Base-by-base conservation (phyloP, 2,329 filamentous ascomycete genomes). In the Venturia nashicola region DNA sequence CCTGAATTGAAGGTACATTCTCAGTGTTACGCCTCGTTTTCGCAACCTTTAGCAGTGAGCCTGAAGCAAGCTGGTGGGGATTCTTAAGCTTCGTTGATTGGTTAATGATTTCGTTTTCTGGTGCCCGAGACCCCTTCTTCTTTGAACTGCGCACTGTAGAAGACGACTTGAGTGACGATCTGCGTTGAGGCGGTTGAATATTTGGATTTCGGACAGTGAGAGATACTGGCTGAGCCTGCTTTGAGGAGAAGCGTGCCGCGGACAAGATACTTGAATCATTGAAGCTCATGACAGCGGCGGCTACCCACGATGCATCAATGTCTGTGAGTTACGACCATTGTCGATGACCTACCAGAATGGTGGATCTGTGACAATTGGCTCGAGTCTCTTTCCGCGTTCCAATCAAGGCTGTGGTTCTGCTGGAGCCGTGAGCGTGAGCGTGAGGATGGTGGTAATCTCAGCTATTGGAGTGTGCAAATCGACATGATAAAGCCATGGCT, bases 151-250 rank as follows among this genome's bases (percentile, higher is more conserved):
- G 27, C 27, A 36, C 27, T 36, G n/a, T 18, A 36, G 59, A 39
- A 2, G 39, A 44, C 5, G 51, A 34, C 51, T 57, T 63, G 27
- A 63, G 61, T n/a, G 61, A 63, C 20, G 61, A 63, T 12, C 23
- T 54, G 11, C 61, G 46, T 43, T 57, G 27, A 32, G 46, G 61
- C 16, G 61, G 61, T 8, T 46, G 61, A 27, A 42, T 32, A 23
- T 63, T 63, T 18, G 34, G 61, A 42, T 63, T 46, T n/a, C 61
- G 46, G 23, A 59, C 61, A n/a, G 32, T 51, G 36, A 63, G 61
- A 20, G 61, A 63, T 5, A 57, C 40, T 60, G 59, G 36, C 39
- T 34, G 42, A 1, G 59, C 43, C 18, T 44, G 32, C 36, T 43
- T 39, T n/a, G 51, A 34, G 32, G 51, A 36, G 2, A 57, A 11